phyloP scores from a whole-genome alignment of 2,329 filamentous ascomycete genomes.

The Aspergillus terreus region DNA sequence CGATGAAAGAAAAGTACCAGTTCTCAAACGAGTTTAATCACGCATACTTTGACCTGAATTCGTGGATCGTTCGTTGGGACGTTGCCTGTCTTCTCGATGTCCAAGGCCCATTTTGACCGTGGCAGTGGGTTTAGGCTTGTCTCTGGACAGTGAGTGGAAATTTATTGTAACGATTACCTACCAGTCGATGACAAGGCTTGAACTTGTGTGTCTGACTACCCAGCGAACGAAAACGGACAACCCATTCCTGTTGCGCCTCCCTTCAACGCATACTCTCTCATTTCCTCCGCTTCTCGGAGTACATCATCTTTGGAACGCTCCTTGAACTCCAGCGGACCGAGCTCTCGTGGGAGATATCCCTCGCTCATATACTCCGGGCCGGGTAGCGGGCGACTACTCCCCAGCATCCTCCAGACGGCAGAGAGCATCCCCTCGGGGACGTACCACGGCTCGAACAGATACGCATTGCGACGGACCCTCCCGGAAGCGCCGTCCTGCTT shows the following conservation, averaged over 20 bases:
- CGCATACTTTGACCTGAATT: conserved; percentile 6
- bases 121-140: neutral
- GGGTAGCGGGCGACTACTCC: neutral
- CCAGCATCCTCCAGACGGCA: neutral
- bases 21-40: conserved; percentile 8
- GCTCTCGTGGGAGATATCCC: conserved; percentile 6
- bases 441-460: conserved; percentile 8
- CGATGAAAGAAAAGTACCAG: conserved; percentile 3
- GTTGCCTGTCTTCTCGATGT: neutral
- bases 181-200: no score
- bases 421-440: conserved; percentile 2
- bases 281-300: conserved; percentile 3
- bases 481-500: conserved; percentile 1
- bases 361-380: conserved; percentile 5
- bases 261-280: conserved; percentile 3
- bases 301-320: conserved; percentile 3
- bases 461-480: neutral
- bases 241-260: neutral
- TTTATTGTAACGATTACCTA: no score
- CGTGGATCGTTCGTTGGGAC: conserved; percentile 1
- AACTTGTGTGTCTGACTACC: neutral
- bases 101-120: neutral
- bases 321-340: conserved; percentile 5
- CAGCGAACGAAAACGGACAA: conserved; percentile 4
- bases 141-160: neutral